These are phyloP conservation scores for Thelonectria blattea DNA, from an alignment of 2,329 filamentous ascomycete genomes.

Conservation along the genomic window DNA sequence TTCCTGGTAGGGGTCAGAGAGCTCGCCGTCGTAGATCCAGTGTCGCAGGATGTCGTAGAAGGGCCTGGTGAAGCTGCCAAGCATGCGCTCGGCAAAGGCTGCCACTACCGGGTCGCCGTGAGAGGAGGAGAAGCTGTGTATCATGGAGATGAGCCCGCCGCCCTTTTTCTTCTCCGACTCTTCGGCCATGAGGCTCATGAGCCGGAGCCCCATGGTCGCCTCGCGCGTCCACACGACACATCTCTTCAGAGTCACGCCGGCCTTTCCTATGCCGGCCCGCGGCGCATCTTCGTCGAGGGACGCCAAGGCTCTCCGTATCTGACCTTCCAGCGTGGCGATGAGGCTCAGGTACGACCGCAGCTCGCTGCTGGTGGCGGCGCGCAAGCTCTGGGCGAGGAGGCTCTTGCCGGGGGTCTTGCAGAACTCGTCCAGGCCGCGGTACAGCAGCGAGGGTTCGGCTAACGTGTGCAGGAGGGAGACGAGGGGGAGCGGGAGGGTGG, in stretches of 20 bases:
- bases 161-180: conserved; percentile 84
- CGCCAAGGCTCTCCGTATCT: conserved; percentile 83
- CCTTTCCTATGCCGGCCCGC: conserved; percentile 76
- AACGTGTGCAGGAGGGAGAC: conserved; percentile 87
- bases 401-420: conserved; percentile 82
- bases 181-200: conserved; percentile 95
- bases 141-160: conserved; percentile 89
- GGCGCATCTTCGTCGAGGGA: conserved; percentile 73
- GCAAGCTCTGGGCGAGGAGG: conserved; percentile 88
- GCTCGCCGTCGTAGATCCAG: conserved; percentile 98
- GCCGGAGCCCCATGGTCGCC: conserved; percentile 89
- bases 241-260: conserved; percentile 90
- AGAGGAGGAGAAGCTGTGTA: conserved; percentile 90
- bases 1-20: conserved; percentile 93
- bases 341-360: conserved; percentile 88
- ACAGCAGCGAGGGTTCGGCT: conserved; percentile 92
- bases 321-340: conserved; percentile 89
- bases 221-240: conserved; percentile 98
- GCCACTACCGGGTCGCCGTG: conserved; percentile 96
- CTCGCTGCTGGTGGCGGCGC: conserved; percentile 84
- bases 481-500: conserved; percentile 81
- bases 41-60: conserved; percentile 96
- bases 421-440: conserved; percentile 79
- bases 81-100: conserved; percentile 86
- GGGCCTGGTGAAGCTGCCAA: conserved; percentile 85